Conservation (phyloP, 129 eudicot genomes). For the Ambrosia artemisiifolia region DNA sequence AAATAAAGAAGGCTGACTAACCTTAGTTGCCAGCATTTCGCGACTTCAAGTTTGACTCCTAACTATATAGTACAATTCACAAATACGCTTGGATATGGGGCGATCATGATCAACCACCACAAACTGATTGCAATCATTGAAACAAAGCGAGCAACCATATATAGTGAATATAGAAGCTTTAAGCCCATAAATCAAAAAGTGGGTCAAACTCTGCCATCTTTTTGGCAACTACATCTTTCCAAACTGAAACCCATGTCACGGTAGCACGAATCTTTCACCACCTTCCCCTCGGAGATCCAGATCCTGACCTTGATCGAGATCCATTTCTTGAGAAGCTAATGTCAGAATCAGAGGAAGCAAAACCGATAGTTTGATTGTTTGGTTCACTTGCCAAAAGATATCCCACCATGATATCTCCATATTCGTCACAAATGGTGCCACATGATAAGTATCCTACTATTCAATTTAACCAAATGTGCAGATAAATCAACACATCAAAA, state of each 20-base stretch:
- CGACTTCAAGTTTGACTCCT: no score
- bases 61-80: neutral
- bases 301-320: neutral
- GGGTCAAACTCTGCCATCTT: conserved; percentile 13
- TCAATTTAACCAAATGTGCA: no score
- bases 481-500: no score
- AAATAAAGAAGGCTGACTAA: neutral
- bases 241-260: conserved; percentile 9
- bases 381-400: conserved; percentile 15
- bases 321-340: conserved; percentile 7
- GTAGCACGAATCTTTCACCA: conserved; percentile 29
- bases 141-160: neutral
- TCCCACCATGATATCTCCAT: conserved; percentile 20
- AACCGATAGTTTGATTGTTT: conserved; percentile 14
- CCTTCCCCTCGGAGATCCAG: conserved; percentile 25
- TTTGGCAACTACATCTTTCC: conserved; percentile 21
- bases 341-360: conserved; percentile 18
- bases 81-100: conserved; percentile 19
- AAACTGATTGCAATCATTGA: neutral
- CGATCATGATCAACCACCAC: conserved; percentile 16
- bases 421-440: no score
- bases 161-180: neutral
- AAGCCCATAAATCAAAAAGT: neutral
- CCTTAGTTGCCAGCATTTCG: no score
- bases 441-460: no score